Evolutionary conservation across 2,329 filamentous ascomycete species (phyloP), one percentile per base, ranked within the genome.

Genomic region (Ophidiomyces ophidiicola): DNA sequence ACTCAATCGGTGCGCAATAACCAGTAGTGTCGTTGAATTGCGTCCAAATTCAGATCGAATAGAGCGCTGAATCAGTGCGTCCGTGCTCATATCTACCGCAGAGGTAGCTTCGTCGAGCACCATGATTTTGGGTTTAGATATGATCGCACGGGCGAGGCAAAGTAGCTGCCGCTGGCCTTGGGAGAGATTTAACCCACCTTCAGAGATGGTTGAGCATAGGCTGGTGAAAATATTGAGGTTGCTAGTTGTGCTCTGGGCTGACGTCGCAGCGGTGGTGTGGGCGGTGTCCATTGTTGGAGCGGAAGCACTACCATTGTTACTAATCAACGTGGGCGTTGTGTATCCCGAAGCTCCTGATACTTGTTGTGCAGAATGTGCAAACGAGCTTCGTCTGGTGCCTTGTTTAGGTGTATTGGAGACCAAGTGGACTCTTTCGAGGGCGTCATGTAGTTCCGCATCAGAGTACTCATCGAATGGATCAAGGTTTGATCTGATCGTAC

Each of bases 31-130:
- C 28, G 71, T 72, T 44, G 74, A 74, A 40, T 53, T 49, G n/a
- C 50, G 50, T 0, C 68, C 73, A 46, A 84, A 84, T 54, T 83
- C 78, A 51, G 80, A 74, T 15, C 80, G 69, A 48, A 86, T 84
- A 36, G 70, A 76, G 4, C 76, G 70, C 61, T 86, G 81, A 50
- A 86, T 86, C 18, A 83, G 68, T 1, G 70, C 64, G 53, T 87
- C 82, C 0, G 82, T 86, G 28, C 70, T 66, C 77, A 84, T 83
- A 56, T 86, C 82, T 2, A 87, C 80, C 0, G 82, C 80, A 2
- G 74, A 79, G 0, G 82, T 88, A 0, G 82, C 82, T 61, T 87
- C 82, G 54, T 88, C 82, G 1, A 87, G 70, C 1, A 87, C 75
- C 72, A 88, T 80, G 49, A 88, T 76, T 53, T 80, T 80, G 2